phyloP scores from a whole-genome alignment of 2,329 filamentous ascomycete species.

The Lecanoromycetidae sp. region DNA sequence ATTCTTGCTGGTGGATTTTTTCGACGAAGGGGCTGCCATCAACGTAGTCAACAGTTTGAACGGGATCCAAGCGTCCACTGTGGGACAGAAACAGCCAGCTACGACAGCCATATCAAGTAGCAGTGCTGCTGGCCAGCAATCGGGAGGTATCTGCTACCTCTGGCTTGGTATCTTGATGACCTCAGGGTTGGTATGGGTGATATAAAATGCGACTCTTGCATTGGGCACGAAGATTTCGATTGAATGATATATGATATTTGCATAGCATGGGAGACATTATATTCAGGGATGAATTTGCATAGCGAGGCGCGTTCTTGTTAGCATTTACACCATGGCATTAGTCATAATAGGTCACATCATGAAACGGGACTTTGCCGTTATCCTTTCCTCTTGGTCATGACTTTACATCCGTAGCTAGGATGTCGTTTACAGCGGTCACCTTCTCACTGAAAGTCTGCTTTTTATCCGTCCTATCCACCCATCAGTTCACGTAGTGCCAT shows the following conservation, averaged over 20 bases:
- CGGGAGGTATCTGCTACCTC: not conserved
- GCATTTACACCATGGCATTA: too few relatives aligned
- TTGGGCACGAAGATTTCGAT: too few relatives aligned
- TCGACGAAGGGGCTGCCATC: slow-evolving; percentile 59
- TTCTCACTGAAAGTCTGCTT: slow-evolving; percentile 70
- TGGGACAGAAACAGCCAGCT: slow-evolving; percentile 30
- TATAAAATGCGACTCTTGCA: too few relatives aligned
- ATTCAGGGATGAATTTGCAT: slow-evolving; percentile 7
- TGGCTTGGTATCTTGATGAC: not conserved
- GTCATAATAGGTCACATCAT: too few relatives aligned
- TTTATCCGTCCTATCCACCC: slow-evolving; percentile 60
- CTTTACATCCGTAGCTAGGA: slow-evolving; percentile 30
- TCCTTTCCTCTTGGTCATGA: not conserved
- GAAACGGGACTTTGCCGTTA: too few relatives aligned
- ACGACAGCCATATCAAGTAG: slow-evolving; percentile 22
- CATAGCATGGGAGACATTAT: not conserved
- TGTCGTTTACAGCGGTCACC: slow-evolving; percentile 48
- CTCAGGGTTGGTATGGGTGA: not conserved
- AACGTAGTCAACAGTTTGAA: slow-evolving; percentile 59
- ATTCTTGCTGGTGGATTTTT: slow-evolving; percentile 74
- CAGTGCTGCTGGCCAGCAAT: slow-evolving; percentile 12
- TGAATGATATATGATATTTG: not conserved
- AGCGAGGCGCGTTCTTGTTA: slow-evolving; percentile 8
- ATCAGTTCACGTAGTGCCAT: not conserved
- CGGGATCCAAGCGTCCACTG: slow-evolving; percentile 31